Base-by-base conservation (phyloP, 495 filamentous ascomycete genomes). In the Lindgomyces ingoldianus region DNA sequence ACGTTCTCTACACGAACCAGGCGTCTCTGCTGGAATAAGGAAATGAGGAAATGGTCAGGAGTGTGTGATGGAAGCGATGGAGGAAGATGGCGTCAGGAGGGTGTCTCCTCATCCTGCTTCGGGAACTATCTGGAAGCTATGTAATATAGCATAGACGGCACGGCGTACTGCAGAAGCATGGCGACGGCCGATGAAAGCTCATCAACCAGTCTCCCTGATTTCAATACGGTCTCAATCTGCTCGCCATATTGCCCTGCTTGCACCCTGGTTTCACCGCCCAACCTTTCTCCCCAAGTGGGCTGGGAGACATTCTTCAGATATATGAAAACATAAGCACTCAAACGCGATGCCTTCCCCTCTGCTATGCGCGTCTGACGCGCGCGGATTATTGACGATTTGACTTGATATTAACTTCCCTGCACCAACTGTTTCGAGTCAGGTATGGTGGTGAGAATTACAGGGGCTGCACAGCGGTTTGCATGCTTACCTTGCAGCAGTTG, bases 1-100 rank as follows among this genome's bases (percentile, higher is more conserved):
- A 98, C 75, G 91, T 92, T 69, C 80, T 98, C 70, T 98, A 97
- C 79, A 91, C 91, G 58, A 97, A 97, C 81, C 95, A 98, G 78
- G 94, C 94, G 47, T 95, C 92, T 42, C 81, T 93, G 81, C 80
- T 98, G 71, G 94, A n/a, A n/a, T n/a, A n/a, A n/a, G n/a, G n/a
- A n/a, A 98, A 83, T 98, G 85, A 74, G 62, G 44, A 47, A 30
- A 22, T 25, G 64, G 45, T 18, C 24, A 16, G 53, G 22, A 18
- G 24, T 26, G 45, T 41, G 10, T 11, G 29, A 25, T 9, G n/a
- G n/a, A 33, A 14, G 29, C 11, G 30, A 26, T 4, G 49, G 22
- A 16, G 14, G 47, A 52, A 29, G 47, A 46, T 18, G n/a, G n/a
- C n/a, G n/a, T n/a, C n/a, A n/a, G n/a, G n/a, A n/a, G n/a, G n/a